Evolutionary conservation across 2,329 filamentous ascomycete species (phyloP), one percentile per base, ranked within the genome.

Genomic region (Penicillium griseofulvum): DNA sequence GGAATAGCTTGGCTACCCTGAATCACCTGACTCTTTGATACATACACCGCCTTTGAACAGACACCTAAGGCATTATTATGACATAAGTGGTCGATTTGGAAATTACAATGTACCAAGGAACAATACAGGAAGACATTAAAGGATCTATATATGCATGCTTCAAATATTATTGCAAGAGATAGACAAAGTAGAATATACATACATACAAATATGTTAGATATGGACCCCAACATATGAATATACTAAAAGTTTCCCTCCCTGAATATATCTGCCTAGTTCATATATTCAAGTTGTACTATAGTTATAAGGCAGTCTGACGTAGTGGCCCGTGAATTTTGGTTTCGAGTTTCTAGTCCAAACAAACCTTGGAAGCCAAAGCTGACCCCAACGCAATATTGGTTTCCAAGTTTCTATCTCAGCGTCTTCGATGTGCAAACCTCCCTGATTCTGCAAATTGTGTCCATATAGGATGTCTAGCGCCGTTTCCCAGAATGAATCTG

Each of bases 381-480:
- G 24, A 28, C 52, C 34, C 41, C 52, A 50, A 50, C 39, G 48
- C 34, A 26, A 16, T 49, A 26, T 19, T 33, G 24, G 19, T n/a
- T 34, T 16, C 22, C 33, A 22, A 44, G 16, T 53, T 26, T 38
- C 17, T 19, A 33, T 29, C 14, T 16, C 49, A 37, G 11, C 19
- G 14, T 26, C 26, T 55, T 60, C 59, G 49, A 68, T 67, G 65
- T 62, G 54, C 43, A 47, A 44, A 28, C 44, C 38, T 22, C 51
- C 33, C 31, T 50, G 16, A 42, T 49, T 24, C 31, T 54, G 47
- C 49, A 54, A 57, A 57, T 54, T 56, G 37, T 36, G 50, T 51
- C 52, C 48, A 42, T 52, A 41, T 54, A 70, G 54, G 39, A 73
- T 72, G 70, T 70, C 69, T 39, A 65, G 62, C 45, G 63, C 67